These are phyloP conservation scores for Termitomyces sp. DNA, from an alignment of 768 basidiomycete genomes.

Conservation along the genomic window DNA sequence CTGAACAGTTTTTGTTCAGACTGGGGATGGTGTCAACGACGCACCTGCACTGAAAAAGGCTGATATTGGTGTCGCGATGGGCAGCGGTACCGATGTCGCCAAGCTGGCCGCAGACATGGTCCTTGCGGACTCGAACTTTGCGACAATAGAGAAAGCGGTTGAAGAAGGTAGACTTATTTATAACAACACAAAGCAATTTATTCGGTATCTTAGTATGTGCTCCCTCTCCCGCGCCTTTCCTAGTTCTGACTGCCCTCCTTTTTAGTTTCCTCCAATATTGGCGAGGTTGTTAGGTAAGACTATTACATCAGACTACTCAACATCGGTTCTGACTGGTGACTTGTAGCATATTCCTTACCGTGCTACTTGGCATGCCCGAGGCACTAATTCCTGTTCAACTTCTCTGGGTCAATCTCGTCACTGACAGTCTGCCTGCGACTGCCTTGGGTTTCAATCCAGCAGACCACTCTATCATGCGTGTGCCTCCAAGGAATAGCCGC, in stretches of 20 bases:
- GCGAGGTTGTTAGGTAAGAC: conserved; percentile 79
- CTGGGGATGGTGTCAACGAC: conserved; percentile 97
- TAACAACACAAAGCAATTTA: conserved; percentile 99
- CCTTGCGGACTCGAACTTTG: conserved; percentile 94
- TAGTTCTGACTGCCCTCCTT: not conserved
- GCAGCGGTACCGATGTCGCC: conserved; percentile 97
- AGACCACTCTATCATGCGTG: conserved; percentile 95
- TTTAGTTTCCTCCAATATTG: conserved; percentile 91
- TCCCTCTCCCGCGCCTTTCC: conserved; percentile 1
- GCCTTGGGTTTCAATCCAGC: conserved; percentile 98
- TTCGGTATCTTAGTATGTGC: conserved; percentile 89
- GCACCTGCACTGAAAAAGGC: conserved; percentile 96
- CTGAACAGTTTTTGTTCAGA: conserved; percentile 40
- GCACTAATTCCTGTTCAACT: conserved; percentile 97
- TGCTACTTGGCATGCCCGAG: conserved; percentile 98
- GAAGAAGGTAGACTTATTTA: conserved; percentile 98
- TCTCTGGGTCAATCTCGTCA: conserved; percentile 98
- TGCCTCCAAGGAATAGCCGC: conserved; percentile 84
- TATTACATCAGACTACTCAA: not conserved
- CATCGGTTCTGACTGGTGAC: conserved; percentile 17
- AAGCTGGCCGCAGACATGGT: conserved; percentile 99
- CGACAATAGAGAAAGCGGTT: conserved; percentile 93
- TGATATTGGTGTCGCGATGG: conserved; percentile 99
- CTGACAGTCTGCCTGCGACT: conserved; percentile 93
- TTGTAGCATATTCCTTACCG: conserved; percentile 88